Base-by-base conservation (phyloP, 345 rosid genomes). In the Lenwebbia sp. region DNA sequence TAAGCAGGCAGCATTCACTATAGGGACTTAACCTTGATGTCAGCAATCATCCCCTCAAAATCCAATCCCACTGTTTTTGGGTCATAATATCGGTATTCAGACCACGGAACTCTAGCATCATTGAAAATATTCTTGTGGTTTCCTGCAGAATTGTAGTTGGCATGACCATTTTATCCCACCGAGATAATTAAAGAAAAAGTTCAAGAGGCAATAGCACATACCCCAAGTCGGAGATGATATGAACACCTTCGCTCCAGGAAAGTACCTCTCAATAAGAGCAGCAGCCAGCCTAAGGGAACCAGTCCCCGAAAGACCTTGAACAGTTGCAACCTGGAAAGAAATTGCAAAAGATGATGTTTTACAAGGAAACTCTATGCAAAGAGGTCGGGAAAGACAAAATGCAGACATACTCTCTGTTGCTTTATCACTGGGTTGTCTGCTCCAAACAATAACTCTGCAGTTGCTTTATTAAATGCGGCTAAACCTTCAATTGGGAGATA, bases 401-500 rank as follows among this genome's bases (percentile, higher is more conserved):
- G 41, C 60, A 83, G 57, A 91, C 96, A 53, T 92, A 97, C 99
- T 84, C 90, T 93, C 88, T 94, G 93, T 83, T 96, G 89, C 90
- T 94, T 92, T 74, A 95, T 91, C 88, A 94, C 93, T 54, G 94
- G 90, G 88, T 92, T 96, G 85, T 92, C 96, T 57, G 96, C 95
- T 87, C 99, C 98, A 87, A 97, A 89, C 51, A 97, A 89, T 89
- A 97, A 90, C 89, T 96, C 99, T 10, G 98, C 99, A 56, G 99
- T 97, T 84, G 88, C 98, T 90, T 94, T 96, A 85, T 96, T 97
- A 90, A 97, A 97, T 84, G 96, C 93, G 8, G 94, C 98, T 93
- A 97, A 87, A n/a, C 99, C 99, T 90, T 97, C 99, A n/a, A 97
- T 97, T 26, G 99, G 95, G 9, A 97, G 98, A 90, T 97, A 97